Conservation (phyloP, 257 asterid genomes). For the Cinchona pubescens region DNA sequence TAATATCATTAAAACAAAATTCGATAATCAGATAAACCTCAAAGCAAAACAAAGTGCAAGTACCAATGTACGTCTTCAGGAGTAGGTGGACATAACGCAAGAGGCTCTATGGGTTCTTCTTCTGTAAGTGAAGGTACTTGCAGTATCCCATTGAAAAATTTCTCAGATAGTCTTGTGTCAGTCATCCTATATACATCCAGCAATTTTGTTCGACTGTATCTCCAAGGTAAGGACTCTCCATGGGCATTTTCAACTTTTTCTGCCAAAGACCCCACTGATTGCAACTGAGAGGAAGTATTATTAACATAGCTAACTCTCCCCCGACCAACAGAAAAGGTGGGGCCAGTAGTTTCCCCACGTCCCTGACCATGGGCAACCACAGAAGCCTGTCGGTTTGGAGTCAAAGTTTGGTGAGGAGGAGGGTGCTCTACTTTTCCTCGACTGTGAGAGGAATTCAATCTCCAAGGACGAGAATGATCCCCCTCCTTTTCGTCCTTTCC, state of each 20-base stretch:
- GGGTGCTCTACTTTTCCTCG: constrained; percentile 81
- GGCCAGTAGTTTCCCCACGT: constrained; percentile 55
- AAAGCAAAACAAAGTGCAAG: constrained; percentile 1
- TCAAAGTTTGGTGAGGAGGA: constrained; percentile 43
- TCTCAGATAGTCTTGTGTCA: constrained; percentile 40
- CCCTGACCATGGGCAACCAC: constrained; percentile 74
- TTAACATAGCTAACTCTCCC: constrained; percentile 53
- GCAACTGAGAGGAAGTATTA: constrained; percentile 36
- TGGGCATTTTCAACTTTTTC: constrained; percentile 55
- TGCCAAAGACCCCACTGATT: constrained; percentile 39
- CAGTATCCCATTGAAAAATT: constrained; percentile 44
- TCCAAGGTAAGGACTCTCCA: constrained; percentile 37
- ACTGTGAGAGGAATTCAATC: constrained; percentile 59
- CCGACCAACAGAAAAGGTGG: constrained; percentile 58
- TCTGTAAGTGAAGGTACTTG: constrained; percentile 72
- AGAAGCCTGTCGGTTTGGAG: constrained; percentile 55
- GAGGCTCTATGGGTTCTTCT: constrained; percentile 71
- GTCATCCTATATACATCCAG: constrained; percentile 67
- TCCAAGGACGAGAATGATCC: constrained; percentile 82
- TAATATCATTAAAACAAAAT: not conserved
- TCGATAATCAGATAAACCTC: not conserved
- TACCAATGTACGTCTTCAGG: constrained; percentile 90
- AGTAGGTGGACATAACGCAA: constrained; percentile 61
- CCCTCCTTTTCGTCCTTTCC: constrained; percentile 83
- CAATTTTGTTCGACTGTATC: constrained; percentile 63